Conservation (phyloP, 2,329 filamentous ascomycete species). For the Cercospora sojina region DNA sequence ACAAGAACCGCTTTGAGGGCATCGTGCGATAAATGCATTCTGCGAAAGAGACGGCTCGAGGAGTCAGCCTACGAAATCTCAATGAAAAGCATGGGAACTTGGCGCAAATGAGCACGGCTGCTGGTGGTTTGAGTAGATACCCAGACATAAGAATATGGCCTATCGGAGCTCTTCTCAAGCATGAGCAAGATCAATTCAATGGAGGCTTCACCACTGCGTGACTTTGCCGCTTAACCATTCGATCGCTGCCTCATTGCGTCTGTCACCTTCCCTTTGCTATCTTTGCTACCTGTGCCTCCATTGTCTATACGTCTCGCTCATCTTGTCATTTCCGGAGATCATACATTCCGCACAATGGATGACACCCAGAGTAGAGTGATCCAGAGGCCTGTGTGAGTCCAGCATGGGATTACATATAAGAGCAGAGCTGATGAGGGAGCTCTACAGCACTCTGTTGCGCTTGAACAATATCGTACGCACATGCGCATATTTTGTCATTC, state of each 20-base stretch:
- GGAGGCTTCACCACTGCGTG: conserved; percentile 37
- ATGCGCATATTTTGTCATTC: not conserved
- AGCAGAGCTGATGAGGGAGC: not conserved
- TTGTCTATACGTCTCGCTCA: not conserved
- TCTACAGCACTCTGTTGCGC: no score
- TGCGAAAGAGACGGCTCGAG: conserved; percentile 12
- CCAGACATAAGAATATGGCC: conserved; percentile 35
- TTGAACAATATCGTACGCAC: no score
- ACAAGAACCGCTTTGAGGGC: conserved; percentile 92
- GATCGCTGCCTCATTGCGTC: conserved; percentile 38
- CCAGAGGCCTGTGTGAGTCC: no score
- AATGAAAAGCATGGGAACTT: conserved; percentile 27
- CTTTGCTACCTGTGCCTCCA: not conserved
- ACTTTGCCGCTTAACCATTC: conserved; percentile 39
- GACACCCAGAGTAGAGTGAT: no score
- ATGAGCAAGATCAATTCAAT: conserved; percentile 41
- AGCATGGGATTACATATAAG: not conserved
- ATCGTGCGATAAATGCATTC: conserved; percentile 83
- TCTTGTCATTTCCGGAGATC: not conserved
- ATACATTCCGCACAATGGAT: no score
- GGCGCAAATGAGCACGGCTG: conserved; percentile 32
- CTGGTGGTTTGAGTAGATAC: conserved; percentile 29
- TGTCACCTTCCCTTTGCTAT: conserved; percentile 2
- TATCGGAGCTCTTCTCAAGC: conserved; percentile 39
- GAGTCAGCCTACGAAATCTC: conserved; percentile 16